phyloP scores from a whole-genome alignment of 257 asterid species.

The Salvia splendens region DNA sequence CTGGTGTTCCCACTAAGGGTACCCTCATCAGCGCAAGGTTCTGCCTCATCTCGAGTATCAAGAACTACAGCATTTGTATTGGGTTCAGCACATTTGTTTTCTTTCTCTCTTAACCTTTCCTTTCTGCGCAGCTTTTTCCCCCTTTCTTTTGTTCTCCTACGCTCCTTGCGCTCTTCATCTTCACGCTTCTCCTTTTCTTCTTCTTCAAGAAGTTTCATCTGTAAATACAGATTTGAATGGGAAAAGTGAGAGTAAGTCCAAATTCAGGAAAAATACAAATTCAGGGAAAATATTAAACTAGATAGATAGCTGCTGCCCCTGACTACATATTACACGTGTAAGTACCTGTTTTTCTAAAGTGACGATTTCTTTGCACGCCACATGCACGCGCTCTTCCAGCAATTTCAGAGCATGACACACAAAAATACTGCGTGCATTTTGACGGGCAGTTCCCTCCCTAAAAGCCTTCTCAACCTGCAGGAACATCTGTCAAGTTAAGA shows the following conservation, averaged over 20 bases:
- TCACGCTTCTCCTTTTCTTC: constrained; percentile 96
- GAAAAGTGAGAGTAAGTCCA: constrained; percentile 27
- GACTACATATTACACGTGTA: constrained; percentile 27
- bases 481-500: constrained; percentile 28
- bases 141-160: constrained; percentile 81
- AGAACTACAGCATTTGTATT: constrained; percentile 38
- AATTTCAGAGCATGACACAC: constrained; percentile 87
- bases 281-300: constrained; percentile 17
- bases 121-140: constrained; percentile 90
- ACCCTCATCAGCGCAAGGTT: constrained; percentile 47
- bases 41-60: constrained; percentile 48
- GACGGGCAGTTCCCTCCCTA: constrained; percentile 98
- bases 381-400: constrained; percentile 90
- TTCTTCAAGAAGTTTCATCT: constrained; percentile 97
- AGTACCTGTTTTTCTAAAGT: constrained; percentile 94
- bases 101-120: constrained; percentile 87
- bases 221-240: constrained; percentile 34
- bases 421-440: constrained; percentile 93
- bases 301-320: constrained; percentile 26
- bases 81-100: constrained; percentile 50
- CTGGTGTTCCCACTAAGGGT: constrained; percentile 36
- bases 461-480: constrained; percentile 95
- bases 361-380: constrained; percentile 92
- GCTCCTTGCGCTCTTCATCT: constrained; percentile 79
- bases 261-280: constrained; percentile 26